Evolutionary conservation across 23 red algal species (phyloP), one percentile per base, ranked within the genome.

Genomic region (Gracilaria vermiculophylla): DNA sequence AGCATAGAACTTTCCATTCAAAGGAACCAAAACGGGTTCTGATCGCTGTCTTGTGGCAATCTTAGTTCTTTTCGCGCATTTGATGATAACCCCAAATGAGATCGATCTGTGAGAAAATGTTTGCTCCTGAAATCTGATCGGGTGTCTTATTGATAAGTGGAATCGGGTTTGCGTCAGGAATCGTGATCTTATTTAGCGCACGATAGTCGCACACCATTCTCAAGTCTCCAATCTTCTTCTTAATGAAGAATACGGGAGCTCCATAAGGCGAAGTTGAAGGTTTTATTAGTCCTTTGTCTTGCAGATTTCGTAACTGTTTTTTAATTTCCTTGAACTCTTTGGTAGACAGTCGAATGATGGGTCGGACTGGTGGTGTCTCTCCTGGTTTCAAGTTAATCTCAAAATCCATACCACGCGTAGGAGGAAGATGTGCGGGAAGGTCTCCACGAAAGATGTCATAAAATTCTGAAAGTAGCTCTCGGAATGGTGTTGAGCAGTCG

Each of bases 181-280:
- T 35, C 7, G 83, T 88, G 7, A 88, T 55, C n/a, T 76, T 73
- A 41, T 88, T 88, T 4, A 88, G 44, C 8, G 54, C 83, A 25
- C 69, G 41, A 28, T 88, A 88, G 45, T 88, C 83, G 24, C 51
- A 73, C 0, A 73, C 50, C 72, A 76, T 61, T 50, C 83, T 55
- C 23, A 88, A 33, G 23, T 45, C 65, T 48, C 83, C 35, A 44
- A 67, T 70, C 21, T 70, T 67, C 25, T 79, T 79, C 52, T 73
- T 88, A 4, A 77, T 70, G 39, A 88, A 77, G 55, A 88, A 88
- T 2, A 88, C 69, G 70, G n/a, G n/a, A 21, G 83, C 65, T 21
- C 67, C 48, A 56, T 85, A 71, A 16, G 57, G 80, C 19, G 60
- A 85, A 2, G 47, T 66, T 49, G 80, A 86, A 70, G 60, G 48